Evolutionary conservation across 2,329 filamentous ascomycete genomes (phyloP).

Genomic region (Epichloe glyceriae): DNA sequence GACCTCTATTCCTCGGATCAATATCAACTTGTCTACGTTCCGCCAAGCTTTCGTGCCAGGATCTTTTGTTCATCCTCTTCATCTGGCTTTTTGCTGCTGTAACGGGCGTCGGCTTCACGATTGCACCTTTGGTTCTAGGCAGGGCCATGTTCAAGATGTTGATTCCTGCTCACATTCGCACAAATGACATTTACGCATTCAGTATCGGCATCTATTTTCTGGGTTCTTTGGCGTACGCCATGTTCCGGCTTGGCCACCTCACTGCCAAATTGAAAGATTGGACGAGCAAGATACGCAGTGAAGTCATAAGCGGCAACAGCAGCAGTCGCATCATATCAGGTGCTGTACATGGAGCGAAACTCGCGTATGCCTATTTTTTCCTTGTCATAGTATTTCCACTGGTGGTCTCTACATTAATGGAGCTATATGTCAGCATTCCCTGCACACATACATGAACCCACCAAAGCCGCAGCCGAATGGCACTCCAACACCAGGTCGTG

Average conservation of each 20-base stretch:
- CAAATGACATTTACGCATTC: slow-evolving; percentile 95
- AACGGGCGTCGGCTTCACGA: slow-evolving; percentile 73
- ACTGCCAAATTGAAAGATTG: slow-evolving; percentile 20
- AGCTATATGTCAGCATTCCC: slow-evolving; percentile 82
- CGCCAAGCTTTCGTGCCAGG: slow-evolving; percentile 68
- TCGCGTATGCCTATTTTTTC: slow-evolving; percentile 64
- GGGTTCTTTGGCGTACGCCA: slow-evolving; percentile 51
- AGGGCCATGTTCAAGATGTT: slow-evolving; percentile 62
- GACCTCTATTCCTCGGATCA: slow-evolving; percentile 43
- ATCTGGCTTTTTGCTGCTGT: slow-evolving; percentile 90
- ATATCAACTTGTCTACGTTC: slow-evolving; percentile 66
- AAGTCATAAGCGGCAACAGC: slow-evolving; percentile 12
- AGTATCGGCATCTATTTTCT: slow-evolving; percentile 78
- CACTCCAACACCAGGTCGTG: slow-evolving; percentile 8
- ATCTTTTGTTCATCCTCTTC: slow-evolving; percentile 76
- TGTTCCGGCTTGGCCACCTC: slow-evolving; percentile 36
- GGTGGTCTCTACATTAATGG: slow-evolving; percentile 64
- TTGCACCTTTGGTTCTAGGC: slow-evolving; percentile 76
- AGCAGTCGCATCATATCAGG: slow-evolving; percentile 16
- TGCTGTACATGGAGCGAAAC: slow-evolving; percentile 23
- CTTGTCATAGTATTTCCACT: slow-evolving; percentile 71
- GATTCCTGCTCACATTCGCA: slow-evolving; percentile 57
- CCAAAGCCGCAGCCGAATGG: slow-evolving; percentile 16
- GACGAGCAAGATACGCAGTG: slow-evolving; percentile 11
- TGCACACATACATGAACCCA: slow-evolving; percentile 62